Evolutionary conservation across 345 rosid species (phyloP), one percentile per base, ranked within the genome.

Genomic region (Sonneratia alba): DNA sequence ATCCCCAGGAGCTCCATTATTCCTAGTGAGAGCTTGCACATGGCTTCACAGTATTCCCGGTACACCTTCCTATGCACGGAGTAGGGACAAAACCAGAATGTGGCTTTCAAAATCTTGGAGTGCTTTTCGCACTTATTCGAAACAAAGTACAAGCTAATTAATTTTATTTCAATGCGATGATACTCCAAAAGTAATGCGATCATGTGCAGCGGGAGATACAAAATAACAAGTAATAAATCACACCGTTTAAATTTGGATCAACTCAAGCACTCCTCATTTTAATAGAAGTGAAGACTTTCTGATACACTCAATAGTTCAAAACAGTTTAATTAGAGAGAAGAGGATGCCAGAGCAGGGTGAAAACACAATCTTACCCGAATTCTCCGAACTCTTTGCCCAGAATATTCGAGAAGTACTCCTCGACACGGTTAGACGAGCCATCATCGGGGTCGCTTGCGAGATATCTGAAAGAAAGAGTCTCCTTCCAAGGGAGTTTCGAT

Each of bases 401-500:
- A 74, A 40, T 65, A 22, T 77, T 43, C 21, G 47, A 62, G 49
- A 88, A 75, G 72, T 87, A 92, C n/a, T 87, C 83, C 70, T 82
- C 68, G 22, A 92, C 79, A 8, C 73, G 62, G 14, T 78, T 79
- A 7, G 57, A 36, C 5, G 81, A 24, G 2, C 74, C 47, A 14
- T 71, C 55, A 49, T 77, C 84, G 0, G 64, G 38, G 6, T 69
- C 61, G 48, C 77, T 85, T 1, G 79, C 86, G 0, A 76, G 79
- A 70, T 79, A 86, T 38, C 78, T 71, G 79, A 92, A 87, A 57
- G 98, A 85, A 7, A 92, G 79, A 1, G 98, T 92, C 79, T 92
- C 98, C 64, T 92, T 92, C 98, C 96, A 92, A 0, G 98, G 98
- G 56, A 92, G 87, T 73, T 86, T 90, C 16, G 86, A 82, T 13